These are phyloP conservation scores for Phoma sp. DNA, from an alignment of 2,329 filamentous ascomycete species.

Conservation along the genomic window DNA sequence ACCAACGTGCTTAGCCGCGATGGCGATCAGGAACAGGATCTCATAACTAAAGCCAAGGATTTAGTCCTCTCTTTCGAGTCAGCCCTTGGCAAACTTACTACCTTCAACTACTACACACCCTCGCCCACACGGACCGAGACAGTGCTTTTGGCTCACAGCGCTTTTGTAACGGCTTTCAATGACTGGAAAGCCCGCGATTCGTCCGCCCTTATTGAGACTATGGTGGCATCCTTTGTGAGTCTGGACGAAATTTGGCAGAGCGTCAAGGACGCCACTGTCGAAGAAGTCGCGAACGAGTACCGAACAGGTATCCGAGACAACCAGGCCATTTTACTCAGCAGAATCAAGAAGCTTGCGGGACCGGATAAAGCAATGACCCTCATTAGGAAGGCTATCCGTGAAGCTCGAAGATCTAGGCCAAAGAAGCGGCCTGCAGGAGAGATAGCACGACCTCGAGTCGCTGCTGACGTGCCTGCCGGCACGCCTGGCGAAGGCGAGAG, in stretches of 20 bases:
- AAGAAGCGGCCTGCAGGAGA: constrained; percentile 72
- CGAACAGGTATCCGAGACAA: constrained; percentile 80
- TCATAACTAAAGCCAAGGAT: constrained; percentile 79
- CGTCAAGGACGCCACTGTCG: constrained; percentile 77
- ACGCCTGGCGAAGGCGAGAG: constrained; percentile 36
- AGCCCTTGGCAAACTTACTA: constrained; percentile 69
- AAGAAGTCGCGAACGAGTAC: constrained; percentile 76
- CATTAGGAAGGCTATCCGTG: constrained; percentile 75
- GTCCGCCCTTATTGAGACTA: constrained; percentile 77
- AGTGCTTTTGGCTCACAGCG: constrained; percentile 72
- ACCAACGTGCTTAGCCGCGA: constrained; percentile 78
- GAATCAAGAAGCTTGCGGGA: constrained; percentile 79
- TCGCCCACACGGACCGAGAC: constrained; percentile 66
- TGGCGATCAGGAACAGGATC: constrained; percentile 70
- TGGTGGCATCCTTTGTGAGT: constrained; percentile 86
- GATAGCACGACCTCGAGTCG: constrained; percentile 68
- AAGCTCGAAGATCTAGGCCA: constrained; percentile 69
- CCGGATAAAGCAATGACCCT: constrained; percentile 72
- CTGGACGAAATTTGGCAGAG: constrained; percentile 84
- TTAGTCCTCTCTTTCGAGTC: constrained; percentile 79
- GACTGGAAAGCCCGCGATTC: constrained; percentile 85
- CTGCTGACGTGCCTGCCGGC: constrained; percentile 51
- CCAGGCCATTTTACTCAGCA: constrained; percentile 77
- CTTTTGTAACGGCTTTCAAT: constrained; percentile 79
- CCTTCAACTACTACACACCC: constrained; percentile 70